Evolutionary conservation across 1,284 basidiomycete genomes (phyloP).

Genomic region (Cryptococcus sp.): DNA sequence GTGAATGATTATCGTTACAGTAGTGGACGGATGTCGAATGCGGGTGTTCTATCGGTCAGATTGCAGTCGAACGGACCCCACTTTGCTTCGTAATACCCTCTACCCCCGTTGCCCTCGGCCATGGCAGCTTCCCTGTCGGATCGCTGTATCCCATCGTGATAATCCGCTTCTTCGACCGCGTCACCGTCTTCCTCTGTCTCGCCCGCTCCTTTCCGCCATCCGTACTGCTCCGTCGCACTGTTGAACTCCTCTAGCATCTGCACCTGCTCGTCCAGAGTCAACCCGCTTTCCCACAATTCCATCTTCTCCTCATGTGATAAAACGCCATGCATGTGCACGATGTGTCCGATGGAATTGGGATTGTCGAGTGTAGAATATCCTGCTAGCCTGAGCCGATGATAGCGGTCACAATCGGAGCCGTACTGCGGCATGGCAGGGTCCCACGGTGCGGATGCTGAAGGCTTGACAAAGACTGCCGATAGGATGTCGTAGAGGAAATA

Average conservation of each 20-base stretch:
- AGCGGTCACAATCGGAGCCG: too few relatives aligned
- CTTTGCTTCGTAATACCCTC: constrained; percentile 12
- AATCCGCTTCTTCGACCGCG: too few relatives aligned
- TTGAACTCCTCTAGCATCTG: neutral
- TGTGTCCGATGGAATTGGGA: too few relatives aligned
- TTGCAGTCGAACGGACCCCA: constrained; percentile 14
- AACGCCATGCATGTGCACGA: constrained; percentile 8
- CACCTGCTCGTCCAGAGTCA: constrained; percentile 1
- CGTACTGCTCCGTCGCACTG: constrained; percentile 5
- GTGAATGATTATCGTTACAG: too few relatives aligned
- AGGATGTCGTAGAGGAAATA: constrained; percentile 17
- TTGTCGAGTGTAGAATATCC: too few relatives aligned
- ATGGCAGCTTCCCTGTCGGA: too few relatives aligned
- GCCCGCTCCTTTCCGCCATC: constrained; percentile 6
- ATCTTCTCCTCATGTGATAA: constrained; percentile 5
- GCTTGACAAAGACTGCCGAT: constrained; percentile 7
- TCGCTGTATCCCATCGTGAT: too few relatives aligned
- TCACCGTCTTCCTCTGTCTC: constrained; percentile 2
- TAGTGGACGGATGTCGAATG: constrained; percentile 6
- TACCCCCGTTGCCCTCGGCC: too few relatives aligned
- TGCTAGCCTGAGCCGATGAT: too few relatives aligned
- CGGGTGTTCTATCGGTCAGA: constrained; percentile 7
- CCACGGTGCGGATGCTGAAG: constrained; percentile 11
- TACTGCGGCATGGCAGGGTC: constrained; percentile 10
- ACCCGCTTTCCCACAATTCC: constrained; percentile 3